Evolutionary conservation across 805 yeast genomes (phyloP), one percentile per base, ranked within the genome.

Genomic region (Candida yuanshanica): DNA sequence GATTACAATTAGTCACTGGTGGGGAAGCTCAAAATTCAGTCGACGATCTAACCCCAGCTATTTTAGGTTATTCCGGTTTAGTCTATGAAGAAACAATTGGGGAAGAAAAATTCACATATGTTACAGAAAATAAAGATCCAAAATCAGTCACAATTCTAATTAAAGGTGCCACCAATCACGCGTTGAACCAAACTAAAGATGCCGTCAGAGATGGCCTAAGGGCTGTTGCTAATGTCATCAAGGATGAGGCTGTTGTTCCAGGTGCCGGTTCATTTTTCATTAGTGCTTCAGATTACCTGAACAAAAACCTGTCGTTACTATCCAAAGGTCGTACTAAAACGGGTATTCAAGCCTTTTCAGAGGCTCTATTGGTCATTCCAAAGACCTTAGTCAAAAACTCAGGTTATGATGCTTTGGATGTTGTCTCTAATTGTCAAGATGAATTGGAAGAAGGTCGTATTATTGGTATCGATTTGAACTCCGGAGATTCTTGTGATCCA

Each of bases 1-100:
- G 99, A 62, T 74, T 93, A 60, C 99, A 93, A 67, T 74, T 93
- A 46, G 88, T 89, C 39, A 86, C 95, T 48, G 99, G 97, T 23
- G 99, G 99, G 54, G 93, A 84, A 60, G 98, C 98, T 8, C 97
- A 91, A 68, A 93, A 93, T 66, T 83, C 96, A 12, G 97, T 90
- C 35, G 99, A 93, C 58, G 98, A 91, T 61, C 73, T 93, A 55
- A 57, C 82, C 6, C 88, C 95, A 4, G 75, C 72, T 2, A 72
- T 87, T 6, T 72, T 93, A 46, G 99, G 99, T 20, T 82, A 65
- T 60, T 87, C 96, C 13, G 98, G 98, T 16, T 70, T 77, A 42
- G 95, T 93, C 9, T 86, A 86, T 62, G 97, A 93, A 69, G 87
- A 88, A 60, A 79, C 90, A 23, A 78, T 93, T 48, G 99, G 98